These are phyloP conservation scores for Viola odorata DNA, from an alignment of 345 rosid species.

Conservation along the genomic window DNA sequence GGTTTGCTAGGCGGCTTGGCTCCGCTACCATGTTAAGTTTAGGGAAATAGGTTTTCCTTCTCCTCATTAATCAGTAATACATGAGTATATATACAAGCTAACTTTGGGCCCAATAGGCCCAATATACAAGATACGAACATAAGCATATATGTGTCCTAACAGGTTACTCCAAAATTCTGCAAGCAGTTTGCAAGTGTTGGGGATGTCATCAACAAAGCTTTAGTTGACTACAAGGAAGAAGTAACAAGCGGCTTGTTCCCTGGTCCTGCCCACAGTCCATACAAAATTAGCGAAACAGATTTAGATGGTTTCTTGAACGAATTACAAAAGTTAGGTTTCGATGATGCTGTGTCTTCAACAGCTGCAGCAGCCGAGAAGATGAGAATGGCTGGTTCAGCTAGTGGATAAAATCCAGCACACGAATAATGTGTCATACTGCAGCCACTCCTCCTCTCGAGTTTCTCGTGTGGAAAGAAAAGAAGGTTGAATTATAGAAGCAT, in stretches of 20 bases:
- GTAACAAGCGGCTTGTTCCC: conserved; percentile 66
- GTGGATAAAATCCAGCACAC: neutral
- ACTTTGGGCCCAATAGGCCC: too few species aligned
- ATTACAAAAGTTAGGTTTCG: conserved; percentile 67
- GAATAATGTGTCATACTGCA: too few species aligned
- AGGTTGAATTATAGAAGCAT: too few species aligned
- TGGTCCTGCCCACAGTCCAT: conserved; percentile 66
- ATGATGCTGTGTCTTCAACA: conserved; percentile 65
- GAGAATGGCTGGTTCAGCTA: neutral
- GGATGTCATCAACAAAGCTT: conserved; percentile 69
- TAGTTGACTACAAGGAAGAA: conserved; percentile 69
- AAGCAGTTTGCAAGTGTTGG: conserved; percentile 67
- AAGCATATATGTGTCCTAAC: too few species aligned
- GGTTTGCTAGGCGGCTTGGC: too few species aligned
- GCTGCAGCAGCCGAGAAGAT: conserved; percentile 51
- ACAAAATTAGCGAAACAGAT: conserved; percentile 54
- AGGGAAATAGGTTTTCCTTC: too few species aligned
- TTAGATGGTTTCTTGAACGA: conserved; percentile 52
- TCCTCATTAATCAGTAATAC: too few species aligned
- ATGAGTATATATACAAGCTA: too few species aligned
- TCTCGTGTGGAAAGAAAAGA: conserved; percentile 39
- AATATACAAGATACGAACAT: too few species aligned
- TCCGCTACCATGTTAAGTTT: too few species aligned
- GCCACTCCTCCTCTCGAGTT: too few species aligned
- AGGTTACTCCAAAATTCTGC: conserved; percentile 94